Conservation (phyloP, 2,329 filamentous ascomycete species). For the Pseudogymnoascus sp. region DNA sequence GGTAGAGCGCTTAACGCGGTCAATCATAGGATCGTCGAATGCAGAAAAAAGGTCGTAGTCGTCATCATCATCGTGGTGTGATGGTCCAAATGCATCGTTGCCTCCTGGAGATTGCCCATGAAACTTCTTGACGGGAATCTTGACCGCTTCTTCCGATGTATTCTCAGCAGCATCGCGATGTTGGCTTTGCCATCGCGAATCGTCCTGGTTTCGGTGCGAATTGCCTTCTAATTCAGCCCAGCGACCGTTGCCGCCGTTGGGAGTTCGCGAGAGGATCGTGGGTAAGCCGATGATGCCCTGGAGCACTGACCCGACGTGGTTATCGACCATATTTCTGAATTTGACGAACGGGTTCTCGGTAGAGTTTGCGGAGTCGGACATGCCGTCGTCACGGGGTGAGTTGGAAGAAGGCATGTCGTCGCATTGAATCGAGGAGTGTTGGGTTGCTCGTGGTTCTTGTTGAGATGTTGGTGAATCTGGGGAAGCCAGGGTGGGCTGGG, state of each 20-base stretch:
- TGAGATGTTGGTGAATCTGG: not conserved
- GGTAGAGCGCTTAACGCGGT: not conserved
- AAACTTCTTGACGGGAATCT: constrained; percentile 15
- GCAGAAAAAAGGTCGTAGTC: constrained; percentile 5
- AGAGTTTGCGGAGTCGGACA: constrained; percentile 11
- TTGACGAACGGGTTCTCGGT: constrained; percentile 26
- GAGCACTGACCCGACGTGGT: constrained; percentile 24
- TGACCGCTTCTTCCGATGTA: constrained; percentile 8
- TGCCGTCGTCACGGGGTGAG: constrained; percentile 1
- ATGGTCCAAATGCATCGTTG: not conserved
- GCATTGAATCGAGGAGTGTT: not conserved
- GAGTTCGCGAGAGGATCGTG: constrained; percentile 21
- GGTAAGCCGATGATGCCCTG: constrained; percentile 27
- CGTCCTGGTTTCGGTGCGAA: constrained; percentile 10
- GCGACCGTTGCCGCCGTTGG: constrained; percentile 12
- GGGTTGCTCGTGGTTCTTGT: not conserved
- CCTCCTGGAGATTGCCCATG: not conserved
- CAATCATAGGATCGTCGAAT: not conserved
- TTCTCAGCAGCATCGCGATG: not conserved
- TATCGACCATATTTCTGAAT: constrained; percentile 24
- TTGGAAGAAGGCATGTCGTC: constrained; percentile 1
- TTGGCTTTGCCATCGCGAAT: not conserved
- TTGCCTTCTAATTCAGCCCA: constrained; percentile 24
- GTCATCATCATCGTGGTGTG: constrained; percentile 1
- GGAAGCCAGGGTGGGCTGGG: not conserved